Conservation (phyloP, 495 filamentous ascomycete species). For the Talaromyces liani region DNA sequence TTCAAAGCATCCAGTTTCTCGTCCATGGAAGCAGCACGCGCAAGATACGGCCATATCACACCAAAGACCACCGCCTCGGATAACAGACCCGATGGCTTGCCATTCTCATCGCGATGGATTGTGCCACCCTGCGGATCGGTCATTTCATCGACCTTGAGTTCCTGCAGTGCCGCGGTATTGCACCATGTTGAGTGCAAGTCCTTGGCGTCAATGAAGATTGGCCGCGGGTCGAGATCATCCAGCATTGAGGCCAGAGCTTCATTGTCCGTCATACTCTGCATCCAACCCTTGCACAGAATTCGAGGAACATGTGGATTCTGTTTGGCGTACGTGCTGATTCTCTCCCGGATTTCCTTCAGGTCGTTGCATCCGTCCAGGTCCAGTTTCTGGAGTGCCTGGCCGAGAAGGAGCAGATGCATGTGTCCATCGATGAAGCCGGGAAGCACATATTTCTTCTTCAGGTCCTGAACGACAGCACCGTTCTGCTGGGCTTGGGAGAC, state of each 20-base stretch:
- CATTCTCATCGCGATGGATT: constrained; percentile 46
- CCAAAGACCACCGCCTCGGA: constrained; percentile 49
- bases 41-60: constrained; percentile 53
- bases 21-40: constrained; percentile 39
- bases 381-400: constrained; percentile 50
- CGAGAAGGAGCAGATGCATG: constrained; percentile 55
- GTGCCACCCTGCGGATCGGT: constrained; percentile 48
- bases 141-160: constrained; percentile 40
- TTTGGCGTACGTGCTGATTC: constrained; percentile 43
- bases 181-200: constrained; percentile 59
- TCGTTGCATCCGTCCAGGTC: constrained; percentile 46
- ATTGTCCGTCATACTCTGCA: constrained; percentile 48
- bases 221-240: constrained; percentile 44
- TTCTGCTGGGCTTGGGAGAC: constrained; percentile 21
- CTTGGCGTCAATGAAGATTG: constrained; percentile 54
- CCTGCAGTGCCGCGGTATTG: constrained; percentile 46
- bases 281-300: constrained; percentile 53
- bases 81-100: constrained; percentile 47
- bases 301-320: constrained; percentile 40
- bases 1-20: constrained; percentile 46
- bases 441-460: constrained; percentile 41
- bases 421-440: constrained; percentile 62
- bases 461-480: constrained; percentile 29
- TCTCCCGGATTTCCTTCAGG: constrained; percentile 43
- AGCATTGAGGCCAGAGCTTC: constrained; percentile 45